phyloP scores from a whole-genome alignment of 345 rosid genomes.

The Rubroshorea leprosula region DNA sequence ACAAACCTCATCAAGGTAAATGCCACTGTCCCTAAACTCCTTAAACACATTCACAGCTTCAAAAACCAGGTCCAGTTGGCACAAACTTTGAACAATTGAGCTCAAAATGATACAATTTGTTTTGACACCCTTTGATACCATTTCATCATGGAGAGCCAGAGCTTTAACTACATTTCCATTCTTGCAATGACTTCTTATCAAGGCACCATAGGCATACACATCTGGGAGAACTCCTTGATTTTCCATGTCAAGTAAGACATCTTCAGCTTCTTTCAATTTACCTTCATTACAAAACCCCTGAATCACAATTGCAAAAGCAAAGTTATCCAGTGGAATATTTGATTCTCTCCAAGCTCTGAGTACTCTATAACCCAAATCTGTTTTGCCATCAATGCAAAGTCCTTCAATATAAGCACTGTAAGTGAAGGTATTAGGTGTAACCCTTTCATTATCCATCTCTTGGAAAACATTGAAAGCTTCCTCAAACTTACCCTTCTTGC shows the following conservation, averaged over 20 bases:
- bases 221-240: constrained; percentile 39
- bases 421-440: constrained; percentile 37
- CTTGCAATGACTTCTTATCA: constrained; percentile 49
- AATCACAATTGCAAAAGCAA: constrained; percentile 41
- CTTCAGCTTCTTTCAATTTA: constrained; percentile 52
- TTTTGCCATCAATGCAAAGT: constrained; percentile 41
- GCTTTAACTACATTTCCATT: constrained; percentile 40
- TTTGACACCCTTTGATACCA: constrained; percentile 48
- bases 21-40: constrained; percentile 28
- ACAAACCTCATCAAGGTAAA: constrained; percentile 53
- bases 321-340: constrained; percentile 30
- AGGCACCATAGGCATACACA: constrained; percentile 30
- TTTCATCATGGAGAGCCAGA: constrained; percentile 30
- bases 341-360: constrained; percentile 22
- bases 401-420: constrained; percentile 57
- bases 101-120: constrained; percentile 49
- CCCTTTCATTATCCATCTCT: constrained; percentile 41
- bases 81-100: constrained; percentile 52
- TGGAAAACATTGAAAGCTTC: constrained; percentile 35
- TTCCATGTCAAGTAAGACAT: constrained; percentile 38
- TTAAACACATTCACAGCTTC: constrained; percentile 34
- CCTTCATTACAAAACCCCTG: constrained; percentile 53
- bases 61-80: constrained; percentile 28
- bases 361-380: constrained; percentile 36
- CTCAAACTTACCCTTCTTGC: constrained; percentile 45